Conservation (phyloP, 371 early-diverging fungal genomes). For the Scutellospora calospora region DNA sequence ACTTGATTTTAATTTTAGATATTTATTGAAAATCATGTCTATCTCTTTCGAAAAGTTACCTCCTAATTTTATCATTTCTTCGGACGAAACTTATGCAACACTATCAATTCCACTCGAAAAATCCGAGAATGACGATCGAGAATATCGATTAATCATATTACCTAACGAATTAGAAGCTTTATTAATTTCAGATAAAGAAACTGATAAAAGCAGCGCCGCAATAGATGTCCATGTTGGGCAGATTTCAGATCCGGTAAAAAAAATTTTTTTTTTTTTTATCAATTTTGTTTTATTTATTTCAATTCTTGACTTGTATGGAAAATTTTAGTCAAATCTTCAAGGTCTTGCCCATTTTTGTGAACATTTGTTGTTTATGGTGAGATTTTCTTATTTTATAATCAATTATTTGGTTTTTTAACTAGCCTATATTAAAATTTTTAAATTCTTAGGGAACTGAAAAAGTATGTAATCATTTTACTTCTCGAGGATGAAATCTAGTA, state of each 20-base stretch:
- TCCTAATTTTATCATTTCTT: background rate
- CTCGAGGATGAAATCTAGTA: too few species aligned
- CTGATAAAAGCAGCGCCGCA: slow-evolving; percentile 92
- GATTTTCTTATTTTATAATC: slow-evolving; percentile 17
- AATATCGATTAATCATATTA: slow-evolving; percentile 83
- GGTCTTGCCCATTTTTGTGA: slow-evolving; percentile 99
- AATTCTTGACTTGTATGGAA: background rate
- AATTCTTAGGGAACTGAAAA: slow-evolving; percentile 22
- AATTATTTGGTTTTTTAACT: background rate
- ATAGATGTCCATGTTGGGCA: slow-evolving; percentile 95
- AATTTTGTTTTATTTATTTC: background rate
- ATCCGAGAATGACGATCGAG: slow-evolving; percentile 79
- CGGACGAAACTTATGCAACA: slow-evolving; percentile 38
- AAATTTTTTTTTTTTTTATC: background rate
- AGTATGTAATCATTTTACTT: background rate
- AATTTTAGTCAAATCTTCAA: slow-evolving; percentile 61
- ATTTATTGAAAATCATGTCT: too few species aligned
- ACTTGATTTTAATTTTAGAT: too few species aligned
- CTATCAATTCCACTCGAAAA: slow-evolving; percentile 57
- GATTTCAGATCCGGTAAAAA: slow-evolving; percentile 72
- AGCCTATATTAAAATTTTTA: background rate
- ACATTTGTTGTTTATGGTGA: slow-evolving; percentile 95
- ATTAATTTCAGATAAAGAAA: slow-evolving; percentile 80
- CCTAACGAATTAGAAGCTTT: slow-evolving; percentile 82
- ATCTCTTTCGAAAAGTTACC: background rate